Percentiles rank a stretch among this genome's conserved stretches.
Conservation (phyloP, 768 basidiomycete species). For the Nevesoporus exiguus region DNA sequence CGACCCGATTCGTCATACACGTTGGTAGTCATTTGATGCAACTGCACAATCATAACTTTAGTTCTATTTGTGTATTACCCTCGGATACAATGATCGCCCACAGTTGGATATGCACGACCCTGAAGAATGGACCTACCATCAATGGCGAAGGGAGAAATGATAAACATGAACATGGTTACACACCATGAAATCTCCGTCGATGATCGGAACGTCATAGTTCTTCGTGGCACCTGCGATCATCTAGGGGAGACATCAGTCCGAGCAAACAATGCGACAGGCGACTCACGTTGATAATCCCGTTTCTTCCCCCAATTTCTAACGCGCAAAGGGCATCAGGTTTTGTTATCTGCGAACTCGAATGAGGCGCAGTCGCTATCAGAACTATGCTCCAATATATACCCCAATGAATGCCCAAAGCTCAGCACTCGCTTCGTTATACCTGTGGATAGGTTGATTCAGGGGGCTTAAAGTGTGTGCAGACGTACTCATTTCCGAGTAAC, state of each 20-base stretch:
- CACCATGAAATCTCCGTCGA: constrained; percentile 46
- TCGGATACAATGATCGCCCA: constrained; percentile 16
- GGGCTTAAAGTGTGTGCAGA: neutral
- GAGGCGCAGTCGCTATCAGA: neutral
- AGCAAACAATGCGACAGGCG: neutral
- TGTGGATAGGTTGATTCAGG: constrained; percentile 1
- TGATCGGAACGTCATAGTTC: constrained; percentile 37
- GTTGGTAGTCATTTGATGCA: constrained; percentile 31
- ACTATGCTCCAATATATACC: constrained; percentile 8
- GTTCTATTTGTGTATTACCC: constrained; percentile 1
- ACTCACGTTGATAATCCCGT: constrained; percentile 42
- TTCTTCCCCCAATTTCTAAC: constrained; percentile 44
- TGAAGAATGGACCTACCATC: constrained; percentile 9
- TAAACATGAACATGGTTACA: constrained; percentile 7
- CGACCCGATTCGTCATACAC: constrained; percentile 28
- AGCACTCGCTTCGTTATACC: constrained; percentile 34
- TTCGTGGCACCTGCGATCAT: constrained; percentile 36
- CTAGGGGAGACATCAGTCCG: constrained; percentile 19
- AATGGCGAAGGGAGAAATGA: neutral
- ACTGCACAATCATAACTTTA: constrained; percentile 12
- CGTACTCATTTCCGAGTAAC: constrained; percentile 37
- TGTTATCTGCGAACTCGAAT: constrained; percentile 21
- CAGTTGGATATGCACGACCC: constrained; percentile 38
- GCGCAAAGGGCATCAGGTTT: constrained; percentile 36
- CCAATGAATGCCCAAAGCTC: constrained; percentile 32